Conservation (phyloP, 2,329 filamentous ascomycete species). For the Xylaria multiplex region DNA sequence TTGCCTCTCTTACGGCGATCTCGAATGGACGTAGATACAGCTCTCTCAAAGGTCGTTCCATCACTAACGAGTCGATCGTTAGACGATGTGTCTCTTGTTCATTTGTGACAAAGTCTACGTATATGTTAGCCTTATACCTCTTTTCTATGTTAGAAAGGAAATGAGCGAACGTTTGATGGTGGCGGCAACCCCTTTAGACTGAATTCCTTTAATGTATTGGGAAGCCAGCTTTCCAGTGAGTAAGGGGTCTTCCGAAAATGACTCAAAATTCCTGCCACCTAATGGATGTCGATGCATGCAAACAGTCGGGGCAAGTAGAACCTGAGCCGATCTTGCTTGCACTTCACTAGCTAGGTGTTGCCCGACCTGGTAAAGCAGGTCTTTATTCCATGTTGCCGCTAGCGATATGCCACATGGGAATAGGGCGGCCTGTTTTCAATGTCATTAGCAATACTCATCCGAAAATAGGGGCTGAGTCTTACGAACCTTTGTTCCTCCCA, state of each 20-base stretch:
- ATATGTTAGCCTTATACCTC: conserved; percentile 11
- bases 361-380: conserved; percentile 75
- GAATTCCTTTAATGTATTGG: conserved; percentile 76
- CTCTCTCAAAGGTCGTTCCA: conserved; percentile 73
- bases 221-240: conserved; percentile 79
- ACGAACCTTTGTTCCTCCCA: conserved; percentile 70
- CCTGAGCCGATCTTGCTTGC: conserved; percentile 77
- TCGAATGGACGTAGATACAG: conserved; percentile 80
- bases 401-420: conserved; percentile 83
- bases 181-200: conserved; percentile 77
- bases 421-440: conserved; percentile 68
- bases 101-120: conserved; percentile 39
- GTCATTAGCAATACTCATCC: conserved; percentile 24
- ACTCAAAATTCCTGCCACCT: conserved; percentile 88
- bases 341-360: conserved; percentile 76
- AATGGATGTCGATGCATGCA: conserved; percentile 85
- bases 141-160: neutral
- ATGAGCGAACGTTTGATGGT: conserved; percentile 75
- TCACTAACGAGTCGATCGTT: conserved; percentile 71
- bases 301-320: conserved; percentile 80
- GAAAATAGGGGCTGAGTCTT: neutral
- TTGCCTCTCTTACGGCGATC: conserved; percentile 74
- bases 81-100: conserved; percentile 64
- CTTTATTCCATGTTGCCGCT: conserved; percentile 81
- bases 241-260: conserved; percentile 84